phyloP scores from a whole-genome alignment of 257 asterid genomes.

The Solanum bulbocastanum region DNA sequence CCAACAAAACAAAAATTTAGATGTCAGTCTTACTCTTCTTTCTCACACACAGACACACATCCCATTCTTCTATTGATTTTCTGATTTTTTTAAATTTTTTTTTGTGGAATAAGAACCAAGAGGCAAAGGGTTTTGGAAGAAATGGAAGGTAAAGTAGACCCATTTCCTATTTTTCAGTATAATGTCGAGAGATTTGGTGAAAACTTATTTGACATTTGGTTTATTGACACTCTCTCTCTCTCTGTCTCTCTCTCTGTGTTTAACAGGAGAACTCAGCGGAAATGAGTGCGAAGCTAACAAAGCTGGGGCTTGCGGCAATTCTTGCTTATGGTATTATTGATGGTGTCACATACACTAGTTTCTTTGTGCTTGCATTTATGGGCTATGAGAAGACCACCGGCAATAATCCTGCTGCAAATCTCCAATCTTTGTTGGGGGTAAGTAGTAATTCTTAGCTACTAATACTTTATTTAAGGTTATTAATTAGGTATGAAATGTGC shows the following conservation, averaged over 20 bases:
- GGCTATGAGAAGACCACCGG: slow-evolving; percentile 35
- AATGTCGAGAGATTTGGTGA: background rate
- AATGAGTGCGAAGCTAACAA: slow-evolving; percentile 31
- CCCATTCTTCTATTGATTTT: background rate
- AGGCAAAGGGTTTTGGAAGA: slow-evolving; percentile 24
- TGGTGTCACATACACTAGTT: slow-evolving; percentile 37
- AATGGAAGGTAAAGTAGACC: slow-evolving; percentile 24
- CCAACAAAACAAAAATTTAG: slow-evolving; percentile 9
- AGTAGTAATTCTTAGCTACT: background rate
- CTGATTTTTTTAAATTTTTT: background rate
- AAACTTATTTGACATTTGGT: background rate
- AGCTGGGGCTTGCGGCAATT: slow-evolving; percentile 34
- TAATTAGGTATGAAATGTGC: background rate
- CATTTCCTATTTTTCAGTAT: background rate
- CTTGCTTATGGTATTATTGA: slow-evolving; percentile 41
- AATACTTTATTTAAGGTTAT: background rate
- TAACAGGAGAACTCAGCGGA: slow-evolving; percentile 26
- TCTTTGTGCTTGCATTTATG: slow-evolving; percentile 37
- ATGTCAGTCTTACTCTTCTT: slow-evolving; percentile 4
- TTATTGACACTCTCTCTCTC: background rate
- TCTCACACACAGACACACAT: background rate
- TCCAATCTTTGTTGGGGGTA: slow-evolving; percentile 34
- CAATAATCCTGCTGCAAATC: slow-evolving; percentile 43
- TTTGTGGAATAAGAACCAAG: slow-evolving; percentile 4
- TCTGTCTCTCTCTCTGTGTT: background rate